Evolutionary conservation across 1,284 basidiomycete genomes (phyloP), one percentile per base, ranked within the genome.

Genomic region (Ganoderma lucidum): DNA sequence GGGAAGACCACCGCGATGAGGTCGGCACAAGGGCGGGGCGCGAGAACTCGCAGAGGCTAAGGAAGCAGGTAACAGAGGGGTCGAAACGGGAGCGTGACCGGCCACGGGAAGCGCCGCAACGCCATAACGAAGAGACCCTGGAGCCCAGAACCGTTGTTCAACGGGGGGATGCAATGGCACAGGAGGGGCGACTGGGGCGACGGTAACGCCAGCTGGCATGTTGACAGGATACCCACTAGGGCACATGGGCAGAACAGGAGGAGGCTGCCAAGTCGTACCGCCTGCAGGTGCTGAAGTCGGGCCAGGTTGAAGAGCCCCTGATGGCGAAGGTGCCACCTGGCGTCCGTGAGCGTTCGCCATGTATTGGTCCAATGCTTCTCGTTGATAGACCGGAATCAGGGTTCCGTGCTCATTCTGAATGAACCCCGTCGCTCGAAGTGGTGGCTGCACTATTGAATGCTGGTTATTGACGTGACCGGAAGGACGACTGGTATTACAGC

Each of bases 391-490:
- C 19, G 92, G 86, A 64, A 92, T 86, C 23, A 93, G 82, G 30
- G 87, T 86, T 4, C 91, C 91, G 65, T 91, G 88, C 65, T 92
- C 90, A 62, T 89, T 88, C 71, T 92, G 90, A 66, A 92, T 87
- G 75, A 93, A 93, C 3, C 90, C 90, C 0, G 89, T 87, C 2
- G 92, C 88, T 51, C 85, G 81, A 17, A 93, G 80, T 39, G 92
- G 90, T 15, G 90, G 86, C 76, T 89, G 88, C 41, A 79, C 61
- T 17, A 30, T 32, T 6, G 15, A n/a, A 23, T 61, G 59, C 1
- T 23, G 60, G 42, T 15, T 19, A 15, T 19, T 59, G 44, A 41
- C 41, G 15, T 19, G 19, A 8, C 3, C 19, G 9, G 53, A 15
- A 56, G 53, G 32, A 56, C 53, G 53, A 56, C 45, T 10, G 45